Evolutionary conservation across 2,329 filamentous ascomycete species (phyloP).

Genomic region (Claviceps sp.): DNA sequence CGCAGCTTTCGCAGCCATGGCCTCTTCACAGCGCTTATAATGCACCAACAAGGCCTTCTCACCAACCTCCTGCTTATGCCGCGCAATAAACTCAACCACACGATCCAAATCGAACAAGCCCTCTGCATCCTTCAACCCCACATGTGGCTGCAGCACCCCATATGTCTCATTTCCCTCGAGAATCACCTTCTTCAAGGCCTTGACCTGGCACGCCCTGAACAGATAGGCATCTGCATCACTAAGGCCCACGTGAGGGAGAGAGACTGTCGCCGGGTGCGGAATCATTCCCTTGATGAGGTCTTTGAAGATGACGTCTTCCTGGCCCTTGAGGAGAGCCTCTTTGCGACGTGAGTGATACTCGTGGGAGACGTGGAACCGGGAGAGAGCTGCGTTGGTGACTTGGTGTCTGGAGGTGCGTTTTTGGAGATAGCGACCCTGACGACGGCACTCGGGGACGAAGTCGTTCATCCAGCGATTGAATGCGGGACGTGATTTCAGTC

Average conservation of each 20-base stretch:
- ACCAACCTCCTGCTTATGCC: conserved; percentile 25
- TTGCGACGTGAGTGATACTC: conserved; percentile 31
- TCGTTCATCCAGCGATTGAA: conserved; percentile 50
- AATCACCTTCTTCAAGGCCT: conserved; percentile 36
- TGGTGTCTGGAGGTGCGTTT: conserved; percentile 23
- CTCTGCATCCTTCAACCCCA: conserved; percentile 18
- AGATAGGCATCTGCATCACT: background rate
- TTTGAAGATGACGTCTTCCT: conserved; percentile 30
- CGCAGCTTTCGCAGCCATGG: background rate
- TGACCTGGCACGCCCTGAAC: conserved; percentile 11
- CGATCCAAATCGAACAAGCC: conserved; percentile 31
- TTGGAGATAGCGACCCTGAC: conserved; percentile 21
- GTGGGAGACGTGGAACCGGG: conserved; percentile 29
- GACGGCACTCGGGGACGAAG: conserved; percentile 42
- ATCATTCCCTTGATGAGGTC: conserved; percentile 26
- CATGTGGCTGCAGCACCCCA: conserved; percentile 15
- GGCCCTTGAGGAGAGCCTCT: conserved; percentile 27
- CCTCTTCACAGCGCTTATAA: conserved; percentile 6
- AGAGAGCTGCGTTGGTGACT: conserved; percentile 40
- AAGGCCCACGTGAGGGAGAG: conserved; percentile 5
- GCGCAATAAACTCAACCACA: conserved; percentile 28
- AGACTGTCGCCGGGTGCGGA: conserved; percentile 10
- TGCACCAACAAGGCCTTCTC: conserved; percentile 18
- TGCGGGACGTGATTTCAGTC: conserved; percentile 39
- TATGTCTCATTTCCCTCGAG: conserved; percentile 29